Evolutionary conservation across 106 monocot genomes (phyloP).

Genomic region (Allium fistulosum): DNA sequence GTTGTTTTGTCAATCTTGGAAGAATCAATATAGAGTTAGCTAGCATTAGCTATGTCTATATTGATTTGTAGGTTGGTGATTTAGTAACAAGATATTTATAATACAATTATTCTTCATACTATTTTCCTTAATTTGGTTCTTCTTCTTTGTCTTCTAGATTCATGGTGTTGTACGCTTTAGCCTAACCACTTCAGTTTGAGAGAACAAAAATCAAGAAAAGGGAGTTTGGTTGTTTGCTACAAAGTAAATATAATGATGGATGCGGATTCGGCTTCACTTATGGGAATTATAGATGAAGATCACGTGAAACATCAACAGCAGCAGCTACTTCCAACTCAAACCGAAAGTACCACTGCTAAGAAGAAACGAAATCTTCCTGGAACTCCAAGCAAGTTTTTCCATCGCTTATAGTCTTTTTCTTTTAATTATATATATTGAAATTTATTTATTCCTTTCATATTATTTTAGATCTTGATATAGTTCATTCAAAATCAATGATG

Average conservation of each 20-base stretch:
- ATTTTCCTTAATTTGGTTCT: neutral
- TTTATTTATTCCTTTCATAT: no score
- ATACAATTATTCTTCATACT: no score
- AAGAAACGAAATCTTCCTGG: constrained; percentile 54
- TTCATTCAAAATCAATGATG: no score
- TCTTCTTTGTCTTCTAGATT: neutral
- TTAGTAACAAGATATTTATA: no score
- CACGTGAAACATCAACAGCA: constrained; percentile 23
- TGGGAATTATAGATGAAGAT: constrained; percentile 22
- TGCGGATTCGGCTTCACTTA: constrained; percentile 34
- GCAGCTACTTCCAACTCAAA: constrained; percentile 1
- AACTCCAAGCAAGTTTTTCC: constrained; percentile 59
- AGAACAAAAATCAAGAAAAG: constrained; percentile 5
- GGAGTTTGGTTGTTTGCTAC: constrained; percentile 5
- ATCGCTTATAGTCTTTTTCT: neutral
- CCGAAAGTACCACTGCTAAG: constrained; percentile 15
- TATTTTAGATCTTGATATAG: no score
- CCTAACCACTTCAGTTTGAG: no score
- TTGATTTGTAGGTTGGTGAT: constrained; percentile 17
- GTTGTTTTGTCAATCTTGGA: constrained; percentile 53
- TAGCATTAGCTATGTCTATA: neutral
- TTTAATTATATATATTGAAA: no score
- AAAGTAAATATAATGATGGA: constrained; percentile 16
- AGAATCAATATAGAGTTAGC: constrained; percentile 7
- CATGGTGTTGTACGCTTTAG: neutral